Evolutionary conservation across 768 basidiomycete species (phyloP).

Genomic region (Kwoniella newhampshirensis): DNA sequence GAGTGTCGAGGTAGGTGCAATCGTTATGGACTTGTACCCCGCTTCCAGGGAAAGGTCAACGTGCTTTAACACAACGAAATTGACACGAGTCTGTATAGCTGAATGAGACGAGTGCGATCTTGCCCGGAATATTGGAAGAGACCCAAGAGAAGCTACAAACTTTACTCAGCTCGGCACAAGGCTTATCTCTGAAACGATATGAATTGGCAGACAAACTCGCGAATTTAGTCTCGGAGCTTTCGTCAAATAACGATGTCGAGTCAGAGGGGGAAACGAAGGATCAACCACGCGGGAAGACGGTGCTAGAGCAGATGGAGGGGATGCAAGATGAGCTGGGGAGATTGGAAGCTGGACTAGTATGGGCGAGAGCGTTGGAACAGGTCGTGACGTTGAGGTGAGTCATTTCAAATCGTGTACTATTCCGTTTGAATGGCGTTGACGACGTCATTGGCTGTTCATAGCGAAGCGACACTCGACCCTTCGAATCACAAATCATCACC

Average conservation of each 20-base stretch:
- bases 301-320: constrained; percentile 78
- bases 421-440: too few relatives aligned
- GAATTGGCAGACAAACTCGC: constrained; percentile 74
- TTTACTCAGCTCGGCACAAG: constrained; percentile 66
- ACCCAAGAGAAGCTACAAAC: constrained; percentile 59
- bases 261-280: constrained; percentile 52
- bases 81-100: too few relatives aligned
- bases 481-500: constrained; percentile 54
- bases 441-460: constrained; percentile 16
- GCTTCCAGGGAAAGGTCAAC: too few relatives aligned
- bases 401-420: too few relatives aligned
- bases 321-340: constrained; percentile 75
- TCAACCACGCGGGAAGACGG: constrained; percentile 52
- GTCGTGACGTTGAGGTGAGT: constrained; percentile 70
- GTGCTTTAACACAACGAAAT: too few relatives aligned
- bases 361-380: constrained; percentile 71
- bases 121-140: constrained; percentile 57
- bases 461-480: constrained; percentile 58
- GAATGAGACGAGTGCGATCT: constrained; percentile 16
- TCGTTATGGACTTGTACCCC: not conserved
- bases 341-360: constrained; percentile 70
- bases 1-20: constrained; percentile 24
- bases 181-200: constrained; percentile 73
- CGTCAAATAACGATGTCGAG: constrained; percentile 58
- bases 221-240: constrained; percentile 64